Base-by-base conservation (phyloP, 2,329 filamentous ascomycete genomes). In the Apiospora marii region DNA sequence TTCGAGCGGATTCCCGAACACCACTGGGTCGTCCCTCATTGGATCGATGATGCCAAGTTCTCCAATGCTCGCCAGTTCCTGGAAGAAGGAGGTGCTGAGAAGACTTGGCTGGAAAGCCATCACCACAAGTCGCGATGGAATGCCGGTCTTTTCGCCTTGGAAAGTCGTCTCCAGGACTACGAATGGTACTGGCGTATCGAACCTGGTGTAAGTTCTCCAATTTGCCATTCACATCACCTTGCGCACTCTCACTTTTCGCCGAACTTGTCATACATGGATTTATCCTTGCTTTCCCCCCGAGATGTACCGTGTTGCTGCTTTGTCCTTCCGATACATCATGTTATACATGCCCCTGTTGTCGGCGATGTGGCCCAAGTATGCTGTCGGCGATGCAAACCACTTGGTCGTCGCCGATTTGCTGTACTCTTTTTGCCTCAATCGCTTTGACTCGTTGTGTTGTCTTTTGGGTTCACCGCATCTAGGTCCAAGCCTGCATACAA, bases 71-170 rank as follows among this genome's bases (percentile, higher is more conserved):
- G 90, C 27, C 84, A 91, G 73, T 85, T 92, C 44, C 85, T 93
- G 75, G 85, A 88, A 74, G 88, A 92, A 76, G 87, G 92, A 77
- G 84, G 88, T 16, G 91, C 93, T 27, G 91, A 92, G 76, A 93
- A 93, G 81, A 88, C 90, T 74, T 86, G 87, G 74, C 88, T 90
- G 79, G 80, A 89, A 70, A 92, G 89, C 72, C 93, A 93, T 80
- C 92, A 94, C 78, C 90, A 94, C 79, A 94, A 94, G 89, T 93
- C 91, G 78, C 89, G 92, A 67, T 96, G 94, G 94, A 95, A 95
- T 82, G 92, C 91, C 74, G 94, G 93, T 72, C 87, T 94, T 79
- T 96, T 97, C 85, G 94, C 94, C 81, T 89, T 92, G 71, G 94
- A 97, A 81, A 90, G 92, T 0, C 91, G 92, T 1, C 87, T 97